These are phyloP conservation scores for Lathyrus aphaca DNA, from an alignment of 306 rosid species.

Conservation along the genomic window DNA sequence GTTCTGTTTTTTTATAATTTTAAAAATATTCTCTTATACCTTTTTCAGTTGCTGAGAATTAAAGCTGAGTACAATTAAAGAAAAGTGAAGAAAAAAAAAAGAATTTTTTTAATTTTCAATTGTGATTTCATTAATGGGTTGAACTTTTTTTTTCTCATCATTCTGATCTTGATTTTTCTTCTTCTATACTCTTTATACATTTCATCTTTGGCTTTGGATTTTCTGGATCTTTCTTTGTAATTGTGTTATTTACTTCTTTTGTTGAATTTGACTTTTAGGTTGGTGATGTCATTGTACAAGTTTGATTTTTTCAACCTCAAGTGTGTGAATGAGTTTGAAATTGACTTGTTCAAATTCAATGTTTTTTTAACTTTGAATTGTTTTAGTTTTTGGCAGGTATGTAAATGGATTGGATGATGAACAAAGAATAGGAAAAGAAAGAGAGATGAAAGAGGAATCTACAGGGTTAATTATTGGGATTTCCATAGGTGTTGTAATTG, in stretches of 20 bases:
- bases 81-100: conserved; percentile 21
- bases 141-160: conserved; percentile 23
- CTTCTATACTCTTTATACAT: neutral
- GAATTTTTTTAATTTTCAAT: conserved; percentile 23
- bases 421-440: conserved; percentile 40
- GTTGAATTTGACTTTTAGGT: conserved; percentile 35
- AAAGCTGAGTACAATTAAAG: conserved; percentile 33
- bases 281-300: conserved; percentile 32
- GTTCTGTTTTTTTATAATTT: neutral
- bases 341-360: conserved; percentile 45
- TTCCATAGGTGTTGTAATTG: conserved; percentile 92
- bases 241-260: neutral
- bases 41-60: conserved; percentile 44
- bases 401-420: conserved; percentile 59
- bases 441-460: conserved; percentile 84
- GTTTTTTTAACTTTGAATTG: conserved; percentile 16
- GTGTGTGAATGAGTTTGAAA: conserved; percentile 39
- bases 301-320: conserved; percentile 38
- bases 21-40: neutral
- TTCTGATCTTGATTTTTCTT: conserved; percentile 35
- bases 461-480: conserved; percentile 87
- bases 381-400: conserved; percentile 48
- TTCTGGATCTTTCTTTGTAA: conserved; percentile 14
- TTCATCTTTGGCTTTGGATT: conserved; percentile 29
- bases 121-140: conserved; percentile 28